Percentiles rank a stretch among this genome's conserved stretches.
phyloP scores from a whole-genome alignment of 352 stramenopile genomes.

The Pythium rhizo-oryzae region DNA sequence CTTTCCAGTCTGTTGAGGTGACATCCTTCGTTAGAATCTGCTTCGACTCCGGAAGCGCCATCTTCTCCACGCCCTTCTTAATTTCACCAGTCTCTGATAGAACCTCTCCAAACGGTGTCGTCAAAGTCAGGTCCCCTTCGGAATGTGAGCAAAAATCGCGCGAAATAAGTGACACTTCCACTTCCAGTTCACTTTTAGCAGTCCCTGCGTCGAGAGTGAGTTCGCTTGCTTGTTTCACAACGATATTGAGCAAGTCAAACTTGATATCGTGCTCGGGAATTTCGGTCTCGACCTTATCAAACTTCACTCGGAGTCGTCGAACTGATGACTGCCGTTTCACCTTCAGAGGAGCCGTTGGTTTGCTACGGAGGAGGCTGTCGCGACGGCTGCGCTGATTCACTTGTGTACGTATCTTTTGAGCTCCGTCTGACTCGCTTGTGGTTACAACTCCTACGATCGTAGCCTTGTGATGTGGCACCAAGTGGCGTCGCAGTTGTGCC shows the following conservation, averaged over 20 bases:
- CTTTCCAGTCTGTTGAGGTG: constrained; percentile 15
- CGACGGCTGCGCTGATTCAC: constrained; percentile 13
- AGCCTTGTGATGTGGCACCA: constrained; percentile 42
- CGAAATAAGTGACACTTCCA: constrained; percentile 53
- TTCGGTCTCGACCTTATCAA: constrained; percentile 19
- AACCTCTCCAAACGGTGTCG: constrained; percentile 44
- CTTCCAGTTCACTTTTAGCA: constrained; percentile 31
- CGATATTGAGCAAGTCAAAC: constrained; percentile 46
- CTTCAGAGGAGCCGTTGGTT: constrained; percentile 18
- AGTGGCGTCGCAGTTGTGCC: constrained; percentile 42
- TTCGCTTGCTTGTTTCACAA: constrained; percentile 54
- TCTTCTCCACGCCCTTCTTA: background rate
- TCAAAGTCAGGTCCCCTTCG: constrained; percentile 21
- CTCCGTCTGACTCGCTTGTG: no score
- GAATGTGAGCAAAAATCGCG: constrained; percentile 45
- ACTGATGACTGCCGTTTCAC: constrained; percentile 10
- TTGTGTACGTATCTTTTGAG: background rate
- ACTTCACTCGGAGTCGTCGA: constrained; percentile 22
- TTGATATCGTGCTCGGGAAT: constrained; percentile 44
- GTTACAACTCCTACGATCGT: constrained; percentile 23
- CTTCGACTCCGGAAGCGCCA: constrained; percentile 34
- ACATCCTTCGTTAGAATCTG: constrained; percentile 29
- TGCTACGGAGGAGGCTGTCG: constrained; percentile 26
- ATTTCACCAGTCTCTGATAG: constrained; percentile 53
- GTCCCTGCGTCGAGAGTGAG: constrained; percentile 43